Conservation (phyloP, 2,329 filamentous ascomycete species). For the Reticulascus tulasneorum region DNA sequence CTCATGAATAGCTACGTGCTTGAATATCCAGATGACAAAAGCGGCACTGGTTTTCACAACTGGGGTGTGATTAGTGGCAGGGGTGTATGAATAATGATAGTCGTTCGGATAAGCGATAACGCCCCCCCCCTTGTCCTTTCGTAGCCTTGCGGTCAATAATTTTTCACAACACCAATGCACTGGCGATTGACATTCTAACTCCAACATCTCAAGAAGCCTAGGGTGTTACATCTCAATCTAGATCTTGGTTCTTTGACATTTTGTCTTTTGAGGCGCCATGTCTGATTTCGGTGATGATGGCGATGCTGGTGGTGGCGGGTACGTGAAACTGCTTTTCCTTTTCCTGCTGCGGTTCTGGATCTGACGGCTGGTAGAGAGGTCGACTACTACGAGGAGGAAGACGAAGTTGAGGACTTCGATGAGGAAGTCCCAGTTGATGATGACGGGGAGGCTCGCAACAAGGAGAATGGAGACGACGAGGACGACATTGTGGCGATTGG, state of each 20-base stretch:
- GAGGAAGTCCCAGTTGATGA: conserved; percentile 46
- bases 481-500: conserved; percentile 58
- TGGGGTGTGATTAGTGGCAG: no score
- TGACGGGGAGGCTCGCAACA: conserved; percentile 50
- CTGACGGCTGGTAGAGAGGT: conserved; percentile 51
- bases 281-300: conserved; percentile 71
- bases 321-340: conserved; percentile 7
- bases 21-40: no score
- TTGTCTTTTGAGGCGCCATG: conserved; percentile 56
- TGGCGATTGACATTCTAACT: no score
- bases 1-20: no score
- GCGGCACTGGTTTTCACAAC: no score
- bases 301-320: conserved; percentile 25
- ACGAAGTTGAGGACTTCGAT: conserved; percentile 54
- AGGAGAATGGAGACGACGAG: conserved; percentile 51
- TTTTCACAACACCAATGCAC: conserved; percentile 12
- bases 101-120: no score
- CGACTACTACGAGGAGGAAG: conserved; percentile 69
- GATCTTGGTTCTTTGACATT: no score
- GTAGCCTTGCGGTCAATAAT: conserved; percentile 16
- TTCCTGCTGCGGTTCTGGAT: no score
- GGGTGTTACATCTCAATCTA: no score
- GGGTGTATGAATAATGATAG: no score
- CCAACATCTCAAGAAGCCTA: no score
- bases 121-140: conserved; percentile 5